phyloP scores from a whole-genome alignment of 164 flowering plant species.

The Liriodendron chinense region DNA sequence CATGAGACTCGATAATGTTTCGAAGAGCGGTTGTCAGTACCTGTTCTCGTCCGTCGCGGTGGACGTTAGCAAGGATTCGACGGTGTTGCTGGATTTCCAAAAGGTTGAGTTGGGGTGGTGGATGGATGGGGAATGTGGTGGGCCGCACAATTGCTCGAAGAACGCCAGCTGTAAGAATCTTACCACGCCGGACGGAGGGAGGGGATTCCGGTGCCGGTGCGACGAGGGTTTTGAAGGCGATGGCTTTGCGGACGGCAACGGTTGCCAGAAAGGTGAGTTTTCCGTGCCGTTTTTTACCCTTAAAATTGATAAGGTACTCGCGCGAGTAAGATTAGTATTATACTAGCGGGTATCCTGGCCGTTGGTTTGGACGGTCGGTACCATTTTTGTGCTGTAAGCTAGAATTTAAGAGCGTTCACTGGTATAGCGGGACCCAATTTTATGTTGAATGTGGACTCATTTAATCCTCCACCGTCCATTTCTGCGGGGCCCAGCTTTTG shows the following conservation, averaged over 20 bases:
- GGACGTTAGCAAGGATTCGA: conserved; percentile 8
- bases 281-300: no score
- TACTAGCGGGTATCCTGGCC: no score
- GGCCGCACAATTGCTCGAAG: conserved; percentile 35
- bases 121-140: conserved; percentile 32
- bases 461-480: no score
- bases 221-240: conserved; percentile 57
- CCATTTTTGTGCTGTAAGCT: no score
- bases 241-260: conserved; percentile 50
- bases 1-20: conserved; percentile 17
- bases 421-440: no score
- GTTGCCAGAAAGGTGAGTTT: conserved; percentile 64
- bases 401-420: no score
- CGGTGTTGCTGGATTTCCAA: conserved; percentile 47
- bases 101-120: conserved; percentile 66
- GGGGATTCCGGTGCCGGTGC: conserved; percentile 56
- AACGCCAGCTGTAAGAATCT: conserved; percentile 36
- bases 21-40: conserved; percentile 24
- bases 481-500: no score
- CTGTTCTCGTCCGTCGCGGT: conserved; percentile 46
- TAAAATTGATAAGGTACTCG: no score
- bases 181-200: conserved; percentile 16
- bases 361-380: no score
- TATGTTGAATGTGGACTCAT: no score
- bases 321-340: no score